Base-by-base conservation (phyloP, 2,329 filamentous ascomycete species). In the Trichothecium sympodiale region DNA sequence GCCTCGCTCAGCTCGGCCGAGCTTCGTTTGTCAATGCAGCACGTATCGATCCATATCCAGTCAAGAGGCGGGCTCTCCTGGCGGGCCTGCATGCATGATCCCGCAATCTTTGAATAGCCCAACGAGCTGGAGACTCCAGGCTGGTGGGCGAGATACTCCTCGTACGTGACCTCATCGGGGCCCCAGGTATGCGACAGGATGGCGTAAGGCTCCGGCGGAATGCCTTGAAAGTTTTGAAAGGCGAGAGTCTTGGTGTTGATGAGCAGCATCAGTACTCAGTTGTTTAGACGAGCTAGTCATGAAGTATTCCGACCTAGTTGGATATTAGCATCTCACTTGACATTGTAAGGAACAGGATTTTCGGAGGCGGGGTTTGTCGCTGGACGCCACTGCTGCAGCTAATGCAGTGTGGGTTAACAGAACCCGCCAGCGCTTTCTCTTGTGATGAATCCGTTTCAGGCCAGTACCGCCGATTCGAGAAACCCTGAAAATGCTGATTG, bases 161-260 rank as follows among this genome's bases (percentile, higher is more conserved):
- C 42, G 17, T 52, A 51, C 3, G 41, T 41, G 1, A 56, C 44
- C 33, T 60, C 54, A 1, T 50, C 48, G 1, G 44, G 37, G 8
- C 43, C 47, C 55, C 57, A 59, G 1, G 52, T 57, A 31, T 59
- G 57, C 3, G 55, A 59, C 1, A 61, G 46, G 17, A 60, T 59
- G 9, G 49, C 54, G 34, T 59, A 61, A 0, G 37, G 41, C 3
- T 36, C 33, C 14, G 36, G 16, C 14, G 29, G 12, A 8, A 38
- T 34, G 33, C 39, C 41, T n/a, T 45, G 38, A 33, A 49, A 48
- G 5, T 46, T 36, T 25, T 44, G 39, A 4, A 54, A 31, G 9
- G 30, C 28, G 5, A 44, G 33, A 7, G 44, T 46, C 13, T 34
- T 23, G 8, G 43, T 41, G 38, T 51, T 49, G 29, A 51, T 46